Percentiles rank a stretch among this genome's conserved stretches.
Conservation (phyloP, 2,329 filamentous ascomycete species). For the Fusarium transvaalense region DNA sequence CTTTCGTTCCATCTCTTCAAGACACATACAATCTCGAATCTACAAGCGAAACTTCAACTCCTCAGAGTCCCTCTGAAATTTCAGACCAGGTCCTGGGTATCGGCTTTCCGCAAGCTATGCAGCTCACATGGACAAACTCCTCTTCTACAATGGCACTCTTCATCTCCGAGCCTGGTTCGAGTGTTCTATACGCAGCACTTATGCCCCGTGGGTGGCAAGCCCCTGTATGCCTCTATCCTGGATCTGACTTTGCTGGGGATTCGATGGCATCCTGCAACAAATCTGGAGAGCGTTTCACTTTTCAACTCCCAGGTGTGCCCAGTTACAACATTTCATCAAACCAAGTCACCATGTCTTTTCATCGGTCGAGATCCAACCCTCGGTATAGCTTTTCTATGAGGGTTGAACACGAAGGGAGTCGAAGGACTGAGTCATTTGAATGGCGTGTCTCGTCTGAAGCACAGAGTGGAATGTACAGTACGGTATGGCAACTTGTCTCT, state of each 20-base stretch:
- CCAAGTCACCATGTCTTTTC: conserved; percentile 16
- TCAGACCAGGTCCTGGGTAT: conserved; percentile 24
- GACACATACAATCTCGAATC: neutral
- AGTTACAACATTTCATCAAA: conserved; percentile 11
- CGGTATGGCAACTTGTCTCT: conserved; percentile 33
- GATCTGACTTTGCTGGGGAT: conserved; percentile 2
- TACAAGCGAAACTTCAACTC: neutral
- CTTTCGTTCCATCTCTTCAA: conserved; percentile 18
- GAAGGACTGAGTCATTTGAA: conserved; percentile 26
- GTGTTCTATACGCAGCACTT: conserved; percentile 12
- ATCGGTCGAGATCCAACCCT: neutral
- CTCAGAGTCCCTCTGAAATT: conserved; percentile 6
- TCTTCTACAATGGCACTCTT: conserved; percentile 21
- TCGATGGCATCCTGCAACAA: conserved; percentile 13
- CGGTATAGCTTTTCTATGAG: conserved; percentile 31
- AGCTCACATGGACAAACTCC: conserved; percentile 32
- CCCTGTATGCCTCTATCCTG: conserved; percentile 10
- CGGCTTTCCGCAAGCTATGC: conserved; percentile 33
- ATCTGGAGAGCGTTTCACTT: conserved; percentile 4
- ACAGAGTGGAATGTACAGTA: neutral
- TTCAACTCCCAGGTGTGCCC: conserved; percentile 26
- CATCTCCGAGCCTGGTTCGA: conserved; percentile 9
- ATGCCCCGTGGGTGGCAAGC: conserved; percentile 33
- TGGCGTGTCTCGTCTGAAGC: conserved; percentile 23
- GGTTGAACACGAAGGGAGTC: conserved; percentile 8